Evolutionary conservation across 352 stramenopile genomes (phyloP).

Genomic region (Globisporangium carolinianum): DNA sequence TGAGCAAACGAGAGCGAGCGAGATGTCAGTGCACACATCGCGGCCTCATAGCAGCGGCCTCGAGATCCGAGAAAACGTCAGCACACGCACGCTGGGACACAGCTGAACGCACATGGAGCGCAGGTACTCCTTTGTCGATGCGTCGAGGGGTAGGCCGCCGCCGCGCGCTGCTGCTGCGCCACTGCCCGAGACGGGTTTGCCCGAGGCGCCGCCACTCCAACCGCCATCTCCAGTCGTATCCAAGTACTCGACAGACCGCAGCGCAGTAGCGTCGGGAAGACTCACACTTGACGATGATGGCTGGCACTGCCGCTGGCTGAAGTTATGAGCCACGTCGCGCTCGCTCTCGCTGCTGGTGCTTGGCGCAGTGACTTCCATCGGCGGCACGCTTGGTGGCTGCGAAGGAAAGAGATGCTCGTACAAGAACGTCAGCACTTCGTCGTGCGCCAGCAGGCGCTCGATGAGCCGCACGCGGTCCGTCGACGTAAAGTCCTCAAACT

Average conservation of each 20-base stretch:
- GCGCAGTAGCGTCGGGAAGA: conserved; percentile 12
- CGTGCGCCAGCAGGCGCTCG: conserved; percentile 64
- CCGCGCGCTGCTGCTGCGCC: conserved; percentile 31
- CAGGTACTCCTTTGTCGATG: conserved; percentile 50
- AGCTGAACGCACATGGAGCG: conserved; percentile 25
- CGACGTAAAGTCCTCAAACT: conserved; percentile 67
- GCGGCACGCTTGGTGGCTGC: conserved; percentile 9
- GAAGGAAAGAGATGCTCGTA: conserved; percentile 74
- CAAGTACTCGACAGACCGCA: background rate
- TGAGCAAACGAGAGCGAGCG: too few relatives aligned
- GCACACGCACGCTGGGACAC: background rate
- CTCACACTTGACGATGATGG: conserved; percentile 13
- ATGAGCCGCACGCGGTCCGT: conserved; percentile 68
- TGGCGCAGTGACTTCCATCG: background rate
- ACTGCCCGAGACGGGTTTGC: conserved; percentile 22
- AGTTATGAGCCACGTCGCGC: background rate
- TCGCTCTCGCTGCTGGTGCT: conserved; percentile 4
- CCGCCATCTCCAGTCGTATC: background rate
- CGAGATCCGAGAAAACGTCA: too few relatives aligned
- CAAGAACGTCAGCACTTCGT: conserved; percentile 71
- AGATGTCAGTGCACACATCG: too few relatives aligned
- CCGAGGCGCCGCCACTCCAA: conserved; percentile 1
- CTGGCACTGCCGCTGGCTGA: conserved; percentile 1
- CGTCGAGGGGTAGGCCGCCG: conserved; percentile 31
- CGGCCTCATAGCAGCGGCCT: too few relatives aligned